Evolutionary conservation across 805 yeast genomes (phyloP).

Genomic region (Pachysolen tannophilus): DNA sequence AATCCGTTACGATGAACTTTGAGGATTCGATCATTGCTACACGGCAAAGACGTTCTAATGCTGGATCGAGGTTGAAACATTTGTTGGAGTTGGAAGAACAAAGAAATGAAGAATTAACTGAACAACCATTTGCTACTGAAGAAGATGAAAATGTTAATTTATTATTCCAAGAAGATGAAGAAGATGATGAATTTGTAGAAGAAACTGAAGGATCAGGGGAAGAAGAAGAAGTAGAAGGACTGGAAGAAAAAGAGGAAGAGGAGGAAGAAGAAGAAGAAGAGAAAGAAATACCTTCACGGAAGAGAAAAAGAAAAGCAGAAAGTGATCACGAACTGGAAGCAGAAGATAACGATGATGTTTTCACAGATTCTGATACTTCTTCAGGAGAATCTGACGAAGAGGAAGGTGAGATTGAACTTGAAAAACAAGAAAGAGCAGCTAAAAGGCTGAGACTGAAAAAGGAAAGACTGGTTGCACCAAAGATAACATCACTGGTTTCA

Average conservation of each 20-base stretch:
- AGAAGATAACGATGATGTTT: constrained; percentile 22
- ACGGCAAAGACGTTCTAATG: constrained; percentile 74
- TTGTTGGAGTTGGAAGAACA: constrained; percentile 68
- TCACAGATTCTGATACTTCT: constrained; percentile 17
- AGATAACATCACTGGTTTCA: too few species aligned
- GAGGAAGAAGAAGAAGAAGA: constrained; percentile 17
- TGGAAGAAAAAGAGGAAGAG: constrained; percentile 21
- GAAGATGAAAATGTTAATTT: constrained; percentile 74
- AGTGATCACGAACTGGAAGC: constrained; percentile 16
- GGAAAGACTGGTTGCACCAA: constrained; percentile 14
- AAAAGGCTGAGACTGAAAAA: constrained; percentile 21
- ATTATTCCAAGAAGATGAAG: constrained; percentile 57
- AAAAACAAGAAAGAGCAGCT: constrained; percentile 31
- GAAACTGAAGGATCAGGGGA: constrained; percentile 18
- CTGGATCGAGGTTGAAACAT: constrained; percentile 76
- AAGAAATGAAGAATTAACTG: constrained; percentile 16
- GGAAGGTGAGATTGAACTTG: constrained; percentile 60
- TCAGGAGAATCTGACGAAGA: constrained; percentile 55
- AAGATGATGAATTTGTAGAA: constrained; percentile 39
- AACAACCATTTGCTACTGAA: constrained; percentile 29
- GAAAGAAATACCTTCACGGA: constrained; percentile 14
- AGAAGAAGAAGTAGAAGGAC: constrained; percentile 22
- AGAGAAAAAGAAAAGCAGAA: constrained; percentile 17
- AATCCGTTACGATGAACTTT: background rate
- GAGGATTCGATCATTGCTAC: constrained; percentile 64